These are phyloP conservation scores for Pestalotiopsis sp. DNA, from an alignment of 2,329 filamentous ascomycete species.

Conservation along the genomic window DNA sequence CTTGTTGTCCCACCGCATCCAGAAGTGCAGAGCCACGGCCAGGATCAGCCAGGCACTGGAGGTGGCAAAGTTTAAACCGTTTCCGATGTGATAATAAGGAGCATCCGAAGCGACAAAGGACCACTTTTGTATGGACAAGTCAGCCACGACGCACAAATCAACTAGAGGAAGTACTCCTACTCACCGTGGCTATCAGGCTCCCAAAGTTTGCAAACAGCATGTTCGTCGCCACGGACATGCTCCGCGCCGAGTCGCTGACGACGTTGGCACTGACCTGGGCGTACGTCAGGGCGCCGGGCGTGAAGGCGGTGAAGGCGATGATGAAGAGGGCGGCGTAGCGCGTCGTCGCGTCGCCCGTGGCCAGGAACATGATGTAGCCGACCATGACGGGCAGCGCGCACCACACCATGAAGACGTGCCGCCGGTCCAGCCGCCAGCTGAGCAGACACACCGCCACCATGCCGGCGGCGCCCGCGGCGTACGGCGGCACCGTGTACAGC, in stretches of 20 bases:
- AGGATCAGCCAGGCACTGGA: conserved; percentile 53
- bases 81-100: conserved; percentile 71
- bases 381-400: conserved; percentile 60
- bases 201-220: conserved; percentile 69
- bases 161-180: background rate
- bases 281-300: conserved; percentile 64
- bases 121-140: conserved; percentile 40
- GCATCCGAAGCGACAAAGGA: conserved; percentile 65
- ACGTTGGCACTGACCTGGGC: conserved; percentile 67
- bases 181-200: conserved; percentile 59
- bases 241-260: conserved; percentile 66
- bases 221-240: conserved; percentile 60
- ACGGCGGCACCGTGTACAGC: conserved; percentile 71
- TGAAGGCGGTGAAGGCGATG: conserved; percentile 61
- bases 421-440: conserved; percentile 56
- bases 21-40: conserved; percentile 50
- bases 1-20: conserved; percentile 64
- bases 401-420: conserved; percentile 58
- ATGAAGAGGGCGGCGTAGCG: conserved; percentile 68
- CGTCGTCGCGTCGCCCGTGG: conserved; percentile 43
- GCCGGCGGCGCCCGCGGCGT: conserved; percentile 69
- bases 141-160: background rate
- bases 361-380: conserved; percentile 68
- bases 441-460: conserved; percentile 62
- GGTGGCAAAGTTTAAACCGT: conserved; percentile 68